Evolutionary conservation across 2,329 filamentous ascomycete genomes (phyloP).

Genomic region (Cladosporium sp.): DNA sequence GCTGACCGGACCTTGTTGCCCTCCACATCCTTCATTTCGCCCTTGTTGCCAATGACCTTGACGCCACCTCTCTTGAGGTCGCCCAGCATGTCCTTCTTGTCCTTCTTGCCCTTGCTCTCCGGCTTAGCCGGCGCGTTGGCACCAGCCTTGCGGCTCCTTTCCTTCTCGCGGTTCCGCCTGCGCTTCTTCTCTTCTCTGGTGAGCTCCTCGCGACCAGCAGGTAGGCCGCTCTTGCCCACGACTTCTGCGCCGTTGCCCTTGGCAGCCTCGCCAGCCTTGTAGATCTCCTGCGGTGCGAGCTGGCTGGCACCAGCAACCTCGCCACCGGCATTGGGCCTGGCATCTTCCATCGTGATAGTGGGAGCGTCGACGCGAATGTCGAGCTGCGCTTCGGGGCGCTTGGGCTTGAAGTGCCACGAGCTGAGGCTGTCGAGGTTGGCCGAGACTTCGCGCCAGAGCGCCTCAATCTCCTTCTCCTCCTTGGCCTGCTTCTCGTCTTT

Average conservation of each 20-base stretch:
- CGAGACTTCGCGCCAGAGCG: conserved; percentile 74
- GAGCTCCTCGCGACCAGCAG: conserved; percentile 79
- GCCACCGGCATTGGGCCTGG: conserved; percentile 74
- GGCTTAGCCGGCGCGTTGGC: conserved; percentile 38
- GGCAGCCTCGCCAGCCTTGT: conserved; percentile 62
- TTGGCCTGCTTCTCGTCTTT: conserved; percentile 75
- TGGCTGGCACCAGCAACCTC: conserved; percentile 63
- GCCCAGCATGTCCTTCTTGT: conserved; percentile 54
- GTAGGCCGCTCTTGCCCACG: conserved; percentile 65
- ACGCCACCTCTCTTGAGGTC: conserved; percentile 79
- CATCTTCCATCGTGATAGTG: conserved; percentile 92
- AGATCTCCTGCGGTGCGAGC: conserved; percentile 91
- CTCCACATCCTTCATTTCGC: conserved; percentile 75
- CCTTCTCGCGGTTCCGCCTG: conserved; percentile 65
- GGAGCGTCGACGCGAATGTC: conserved; percentile 86
- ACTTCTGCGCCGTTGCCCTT: conserved; percentile 61
- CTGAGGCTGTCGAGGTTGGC: conserved; percentile 79
- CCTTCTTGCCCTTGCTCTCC: conserved; percentile 54
- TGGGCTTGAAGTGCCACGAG: conserved; percentile 94
- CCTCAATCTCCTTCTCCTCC: conserved; percentile 69
- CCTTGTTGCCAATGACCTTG: conserved; percentile 85
- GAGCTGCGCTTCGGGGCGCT: conserved; percentile 71
- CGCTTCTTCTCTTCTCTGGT: conserved; percentile 76
- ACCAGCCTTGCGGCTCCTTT: conserved; percentile 67
- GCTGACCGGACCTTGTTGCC: conserved; percentile 59